A percentile compares a stretch with the other conserved stretches of the same genome.
These are phyloP conservation scores for Geotrichum cucujoidarum DNA, from an alignment of 1,139 yeast genomes.

Conservation along the genomic window DNA sequence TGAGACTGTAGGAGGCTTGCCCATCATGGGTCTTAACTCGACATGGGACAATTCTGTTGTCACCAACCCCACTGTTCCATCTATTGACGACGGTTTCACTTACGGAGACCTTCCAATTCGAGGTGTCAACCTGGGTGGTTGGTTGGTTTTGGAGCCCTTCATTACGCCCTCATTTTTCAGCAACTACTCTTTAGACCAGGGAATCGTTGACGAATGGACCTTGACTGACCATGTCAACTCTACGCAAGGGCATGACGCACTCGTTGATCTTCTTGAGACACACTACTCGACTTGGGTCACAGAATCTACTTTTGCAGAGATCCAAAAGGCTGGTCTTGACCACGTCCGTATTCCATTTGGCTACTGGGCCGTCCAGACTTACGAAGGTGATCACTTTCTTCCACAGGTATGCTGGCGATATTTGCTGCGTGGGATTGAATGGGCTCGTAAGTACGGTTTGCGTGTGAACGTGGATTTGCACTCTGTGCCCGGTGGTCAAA, in stretches of 20 bases:
- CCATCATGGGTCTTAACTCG: conserved; percentile 37
- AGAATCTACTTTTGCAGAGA: conserved; percentile 61
- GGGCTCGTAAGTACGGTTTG: conserved; percentile 61
- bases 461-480: conserved; percentile 84
- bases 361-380: conserved; percentile 76
- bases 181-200: conserved; percentile 31
- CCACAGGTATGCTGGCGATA: conserved; percentile 65
- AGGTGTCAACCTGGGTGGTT: conserved; percentile 88
- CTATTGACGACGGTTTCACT: conserved; percentile 36
- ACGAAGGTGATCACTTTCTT: conserved; percentile 66
- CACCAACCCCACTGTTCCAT: conserved; percentile 32
- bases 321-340: conserved; percentile 68
- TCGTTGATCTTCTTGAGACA: conserved; percentile 40
- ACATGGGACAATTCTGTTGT: conserved; percentile 32
- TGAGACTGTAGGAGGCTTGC: conserved; percentile 36
- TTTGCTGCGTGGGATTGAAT: conserved; percentile 65
- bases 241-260: conserved; percentile 45
- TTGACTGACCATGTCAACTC: conserved; percentile 43
- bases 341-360: conserved; percentile 85
- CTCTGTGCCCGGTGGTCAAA: conserved; percentile 90
- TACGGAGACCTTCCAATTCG: conserved; percentile 50
- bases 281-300: conserved; percentile 78
- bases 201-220: conserved; percentile 36
- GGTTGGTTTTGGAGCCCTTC: conserved; percentile 81
- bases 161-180: conserved; percentile 79